These are phyloP conservation scores for Erodium trifolium DNA, from an alignment of 441 rosid genomes.

Conservation along the genomic window DNA sequence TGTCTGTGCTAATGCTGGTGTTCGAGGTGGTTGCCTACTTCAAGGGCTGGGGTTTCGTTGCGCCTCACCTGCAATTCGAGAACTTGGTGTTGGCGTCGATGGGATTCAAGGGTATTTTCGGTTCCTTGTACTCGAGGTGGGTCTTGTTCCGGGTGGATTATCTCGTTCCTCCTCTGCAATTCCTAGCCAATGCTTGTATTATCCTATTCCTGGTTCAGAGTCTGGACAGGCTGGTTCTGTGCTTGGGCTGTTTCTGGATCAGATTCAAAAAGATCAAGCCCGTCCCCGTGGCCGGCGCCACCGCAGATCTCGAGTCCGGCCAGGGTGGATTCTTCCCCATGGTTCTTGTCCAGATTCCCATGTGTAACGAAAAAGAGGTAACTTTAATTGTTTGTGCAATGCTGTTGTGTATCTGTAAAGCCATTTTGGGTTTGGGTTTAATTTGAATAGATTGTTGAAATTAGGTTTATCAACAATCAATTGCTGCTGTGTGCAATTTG, in stretches of 20 bases:
- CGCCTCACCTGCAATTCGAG: neutral
- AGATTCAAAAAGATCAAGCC: neutral
- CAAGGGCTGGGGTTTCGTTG: neutral
- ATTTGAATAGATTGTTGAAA: neutral
- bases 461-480: slow-evolving; percentile 22
- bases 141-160: neutral
- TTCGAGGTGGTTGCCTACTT: neutral
- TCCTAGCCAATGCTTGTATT: neutral
- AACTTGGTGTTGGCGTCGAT: neutral
- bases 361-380: neutral
- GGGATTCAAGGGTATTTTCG: neutral
- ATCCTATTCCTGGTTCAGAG: neutral
- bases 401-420: neutral
- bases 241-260: slow-evolving; percentile 3
- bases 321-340: neutral
- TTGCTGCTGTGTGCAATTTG: slow-evolving; percentile 22
- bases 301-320: neutral
- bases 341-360: neutral
- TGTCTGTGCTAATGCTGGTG: neutral
- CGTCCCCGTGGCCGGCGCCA: neutral
- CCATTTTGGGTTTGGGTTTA: neutral
- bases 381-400: too few relatives aligned
- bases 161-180: neutral
- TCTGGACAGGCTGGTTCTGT: neutral
- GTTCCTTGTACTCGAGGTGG: neutral